Evolutionary conservation across 176 grass and related monocot species (phyloP).

Genomic region (Pontederia paniculata): DNA sequence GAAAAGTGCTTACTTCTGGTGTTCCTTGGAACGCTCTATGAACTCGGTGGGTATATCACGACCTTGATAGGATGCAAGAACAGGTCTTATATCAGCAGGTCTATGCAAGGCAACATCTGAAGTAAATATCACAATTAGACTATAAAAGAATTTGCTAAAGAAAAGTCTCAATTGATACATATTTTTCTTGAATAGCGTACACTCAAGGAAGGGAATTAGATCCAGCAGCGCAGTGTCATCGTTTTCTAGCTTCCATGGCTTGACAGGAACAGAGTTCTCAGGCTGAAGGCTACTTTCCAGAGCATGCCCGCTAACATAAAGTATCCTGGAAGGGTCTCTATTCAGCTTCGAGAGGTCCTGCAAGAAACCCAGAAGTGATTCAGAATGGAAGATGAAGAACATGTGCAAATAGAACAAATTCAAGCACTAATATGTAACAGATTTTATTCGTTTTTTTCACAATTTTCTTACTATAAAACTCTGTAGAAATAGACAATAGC

Average conservation of each 20-base stretch:
- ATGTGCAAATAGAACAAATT: not conserved
- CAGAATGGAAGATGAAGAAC: not conserved
- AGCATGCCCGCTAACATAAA: slow-evolving; percentile 71
- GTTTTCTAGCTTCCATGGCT: slow-evolving; percentile 82
- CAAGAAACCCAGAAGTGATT: slow-evolving; percentile 19
- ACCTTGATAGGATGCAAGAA: slow-evolving; percentile 74
- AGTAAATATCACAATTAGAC: not conserved
- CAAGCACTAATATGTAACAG: not conserved
- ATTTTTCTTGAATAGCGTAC: slow-evolving; percentile 27
- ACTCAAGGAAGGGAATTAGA: slow-evolving; percentile 98
- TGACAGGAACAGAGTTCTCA: slow-evolving; percentile 57
- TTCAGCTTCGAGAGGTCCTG: slow-evolving; percentile 94
- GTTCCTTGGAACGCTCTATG: slow-evolving; percentile 63
- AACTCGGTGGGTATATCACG: slow-evolving; percentile 68
- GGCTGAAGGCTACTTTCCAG: slow-evolving; percentile 61
- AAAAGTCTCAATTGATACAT: not conserved
- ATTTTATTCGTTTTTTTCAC: too few relatives aligned
- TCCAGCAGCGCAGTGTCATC: slow-evolving; percentile 71
- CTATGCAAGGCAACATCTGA: slow-evolving; percentile 58
- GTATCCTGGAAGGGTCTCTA: slow-evolving; percentile 57
- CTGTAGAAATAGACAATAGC: too few relatives aligned
- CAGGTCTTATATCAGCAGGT: slow-evolving; percentile 60
- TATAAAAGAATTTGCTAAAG: too few relatives aligned
- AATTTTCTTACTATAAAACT: too few relatives aligned
- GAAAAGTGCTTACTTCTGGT: slow-evolving; percentile 40